These are phyloP conservation scores for Leishmania guyanensis DNA, from an alignment of 208 protist species.

Conservation along the genomic window DNA sequence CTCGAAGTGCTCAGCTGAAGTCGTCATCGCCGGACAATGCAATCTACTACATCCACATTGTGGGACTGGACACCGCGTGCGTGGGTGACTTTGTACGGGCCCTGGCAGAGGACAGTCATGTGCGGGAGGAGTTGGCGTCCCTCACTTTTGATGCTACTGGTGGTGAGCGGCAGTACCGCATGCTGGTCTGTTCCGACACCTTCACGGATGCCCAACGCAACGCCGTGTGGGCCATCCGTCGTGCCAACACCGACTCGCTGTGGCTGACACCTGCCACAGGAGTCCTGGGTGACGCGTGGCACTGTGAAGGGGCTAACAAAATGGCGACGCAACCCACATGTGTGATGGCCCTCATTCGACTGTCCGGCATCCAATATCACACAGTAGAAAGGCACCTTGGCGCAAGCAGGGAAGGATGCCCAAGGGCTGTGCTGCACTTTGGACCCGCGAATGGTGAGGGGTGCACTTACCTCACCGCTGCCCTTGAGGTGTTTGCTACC, in stretches of 20 bases:
- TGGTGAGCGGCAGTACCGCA: conserved; percentile 28
- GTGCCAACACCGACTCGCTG: neutral
- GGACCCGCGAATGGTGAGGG: conserved; percentile 49
- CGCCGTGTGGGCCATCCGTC: conserved; percentile 54
- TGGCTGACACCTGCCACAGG: conserved; percentile 39
- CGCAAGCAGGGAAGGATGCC: neutral
- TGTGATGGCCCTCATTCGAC: conserved; percentile 30
- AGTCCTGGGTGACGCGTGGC: conserved; percentile 48
- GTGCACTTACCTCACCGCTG: conserved; percentile 62
- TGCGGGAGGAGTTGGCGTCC: conserved; percentile 1
- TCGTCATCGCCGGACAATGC: neutral
- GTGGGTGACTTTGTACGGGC: conserved; percentile 30
- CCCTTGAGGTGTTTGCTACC: conserved; percentile 45
- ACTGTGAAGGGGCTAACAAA: conserved; percentile 19
- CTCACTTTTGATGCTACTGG: neutral
- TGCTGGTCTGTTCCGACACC: conserved; percentile 56
- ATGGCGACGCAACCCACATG: neutral
- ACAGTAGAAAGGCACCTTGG: conserved; percentile 27
- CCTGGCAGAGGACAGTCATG: neutral
- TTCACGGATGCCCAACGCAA: conserved; percentile 52
- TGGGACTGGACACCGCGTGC: conserved; percentile 26
- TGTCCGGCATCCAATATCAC: conserved; percentile 57
- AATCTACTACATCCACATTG: conserved; percentile 30
- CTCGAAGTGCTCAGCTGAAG: conserved; percentile 5
- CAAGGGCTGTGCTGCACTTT: conserved; percentile 36